phyloP scores from a whole-genome alignment of 164 flowering plant genomes.

The Umbilicus rupestris region DNA sequence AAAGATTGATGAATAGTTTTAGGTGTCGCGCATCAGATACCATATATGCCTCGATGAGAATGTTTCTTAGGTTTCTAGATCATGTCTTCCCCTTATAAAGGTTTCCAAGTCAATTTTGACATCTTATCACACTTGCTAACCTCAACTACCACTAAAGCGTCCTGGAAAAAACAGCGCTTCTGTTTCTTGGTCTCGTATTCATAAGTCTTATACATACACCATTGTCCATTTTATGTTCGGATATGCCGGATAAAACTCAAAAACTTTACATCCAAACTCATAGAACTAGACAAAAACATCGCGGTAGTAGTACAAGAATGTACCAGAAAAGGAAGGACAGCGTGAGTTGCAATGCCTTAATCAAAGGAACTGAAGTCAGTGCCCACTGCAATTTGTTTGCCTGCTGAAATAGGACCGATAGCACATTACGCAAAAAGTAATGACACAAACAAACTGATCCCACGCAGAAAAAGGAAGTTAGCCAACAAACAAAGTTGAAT shows the following conservation, averaged over 20 bases:
- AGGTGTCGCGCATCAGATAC: too few species aligned
- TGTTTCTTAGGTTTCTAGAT: too few species aligned
- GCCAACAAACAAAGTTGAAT: background rate
- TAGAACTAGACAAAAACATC: background rate
- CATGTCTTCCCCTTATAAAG: too few species aligned
- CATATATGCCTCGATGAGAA: too few species aligned
- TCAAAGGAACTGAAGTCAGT: conserved; percentile 61
- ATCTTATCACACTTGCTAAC: too few species aligned
- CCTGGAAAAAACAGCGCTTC: background rate
- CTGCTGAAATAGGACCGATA: conserved; percentile 27
- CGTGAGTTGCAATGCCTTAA: conserved; percentile 70
- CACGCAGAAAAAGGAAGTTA: background rate
- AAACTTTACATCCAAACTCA: too few species aligned
- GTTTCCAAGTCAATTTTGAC: too few species aligned
- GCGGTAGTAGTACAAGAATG: conserved; percentile 10
- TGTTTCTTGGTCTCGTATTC: background rate
- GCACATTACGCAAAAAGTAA: background rate
- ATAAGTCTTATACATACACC: background rate
- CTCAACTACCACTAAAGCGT: too few species aligned
- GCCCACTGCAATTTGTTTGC: conserved; percentile 74
- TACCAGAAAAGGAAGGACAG: conserved; percentile 84
- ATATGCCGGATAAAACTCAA: background rate
- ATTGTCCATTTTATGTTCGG: background rate
- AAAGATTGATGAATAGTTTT: too few species aligned
- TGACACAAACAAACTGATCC: background rate